Evolutionary conservation across 2,329 filamentous ascomycete species (phyloP).

Genomic region (Colletotrichum caudatum): DNA sequence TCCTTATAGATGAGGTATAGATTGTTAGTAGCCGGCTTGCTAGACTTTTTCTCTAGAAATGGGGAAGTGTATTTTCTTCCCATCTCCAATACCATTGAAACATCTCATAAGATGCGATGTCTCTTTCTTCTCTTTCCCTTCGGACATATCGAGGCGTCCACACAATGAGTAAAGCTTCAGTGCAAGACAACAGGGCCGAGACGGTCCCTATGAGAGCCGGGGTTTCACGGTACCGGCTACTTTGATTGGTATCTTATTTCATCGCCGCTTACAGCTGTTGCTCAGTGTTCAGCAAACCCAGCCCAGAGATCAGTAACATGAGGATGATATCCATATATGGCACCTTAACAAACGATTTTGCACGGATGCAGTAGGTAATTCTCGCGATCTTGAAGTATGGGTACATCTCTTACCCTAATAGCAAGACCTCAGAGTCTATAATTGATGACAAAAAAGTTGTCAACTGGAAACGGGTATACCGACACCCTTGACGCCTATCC

Average conservation of each 20-base stretch:
- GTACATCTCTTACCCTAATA: not conserved
- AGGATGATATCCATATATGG: not conserved
- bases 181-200: not conserved
- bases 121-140: not conserved
- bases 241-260: not conserved
- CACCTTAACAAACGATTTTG: not conserved
- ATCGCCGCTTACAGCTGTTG: not conserved
- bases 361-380: not conserved
- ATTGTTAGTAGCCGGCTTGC: not conserved
- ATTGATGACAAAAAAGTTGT: slow-evolving; percentile 5
- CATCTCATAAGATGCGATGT: not conserved
- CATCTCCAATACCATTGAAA: too few species aligned
- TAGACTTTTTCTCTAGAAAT: not conserved
- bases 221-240: not conserved
- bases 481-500: slow-evolving; percentile 19
- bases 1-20: not conserved
- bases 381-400: not conserved
- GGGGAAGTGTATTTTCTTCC: not conserved
- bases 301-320: not conserved
- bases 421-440: slow-evolving; percentile 13
- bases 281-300: not conserved
- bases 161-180: not conserved
- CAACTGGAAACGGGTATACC: slow-evolving; percentile 31
- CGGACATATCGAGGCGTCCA: not conserved
- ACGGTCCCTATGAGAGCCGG: too few species aligned